These are phyloP conservation scores for Paraphoma chrysanthemicola DNA, from an alignment of 2,329 filamentous ascomycete genomes.

Conservation along the genomic window DNA sequence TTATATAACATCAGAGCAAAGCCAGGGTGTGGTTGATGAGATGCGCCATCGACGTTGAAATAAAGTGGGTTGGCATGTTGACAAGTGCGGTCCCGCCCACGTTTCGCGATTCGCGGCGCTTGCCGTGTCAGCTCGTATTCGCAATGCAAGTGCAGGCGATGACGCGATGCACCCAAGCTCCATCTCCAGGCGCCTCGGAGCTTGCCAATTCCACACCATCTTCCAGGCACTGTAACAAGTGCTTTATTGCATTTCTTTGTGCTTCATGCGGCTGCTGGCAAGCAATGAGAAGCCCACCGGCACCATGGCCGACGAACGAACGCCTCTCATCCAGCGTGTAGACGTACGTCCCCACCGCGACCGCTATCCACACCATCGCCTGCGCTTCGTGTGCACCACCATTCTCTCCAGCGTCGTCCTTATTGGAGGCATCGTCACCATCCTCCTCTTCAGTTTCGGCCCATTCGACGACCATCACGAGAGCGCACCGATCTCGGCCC, in stretches of 20 bases:
- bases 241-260: neutral
- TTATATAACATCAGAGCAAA: too few relatives aligned
- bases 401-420: constrained; percentile 51
- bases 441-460: constrained; percentile 48
- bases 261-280: constrained; percentile 19
- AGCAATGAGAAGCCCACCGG: constrained; percentile 33
- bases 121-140: constrained; percentile 5
- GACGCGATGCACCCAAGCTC: constrained; percentile 3
- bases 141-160: constrained; percentile 2
- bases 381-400: constrained; percentile 72
- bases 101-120: constrained; percentile 6
- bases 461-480: constrained; percentile 42
- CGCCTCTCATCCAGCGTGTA: constrained; percentile 72
- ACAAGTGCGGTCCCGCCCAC: too few relatives aligned
- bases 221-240: neutral
- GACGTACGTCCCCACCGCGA: constrained; percentile 61
- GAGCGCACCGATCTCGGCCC: constrained; percentile 9
- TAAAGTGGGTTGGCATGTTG: neutral
- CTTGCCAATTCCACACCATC: neutral
- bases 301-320: constrained; percentile 63
- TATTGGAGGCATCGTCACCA: constrained; percentile 44
- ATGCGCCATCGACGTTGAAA: neutral
- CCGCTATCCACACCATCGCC: constrained; percentile 60
- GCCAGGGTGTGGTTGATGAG: neutral
- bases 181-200: neutral